These are phyloP conservation scores for Anastatica hierochuntica DNA, from an alignment of 345 rosid species.

Conservation along the genomic window DNA sequence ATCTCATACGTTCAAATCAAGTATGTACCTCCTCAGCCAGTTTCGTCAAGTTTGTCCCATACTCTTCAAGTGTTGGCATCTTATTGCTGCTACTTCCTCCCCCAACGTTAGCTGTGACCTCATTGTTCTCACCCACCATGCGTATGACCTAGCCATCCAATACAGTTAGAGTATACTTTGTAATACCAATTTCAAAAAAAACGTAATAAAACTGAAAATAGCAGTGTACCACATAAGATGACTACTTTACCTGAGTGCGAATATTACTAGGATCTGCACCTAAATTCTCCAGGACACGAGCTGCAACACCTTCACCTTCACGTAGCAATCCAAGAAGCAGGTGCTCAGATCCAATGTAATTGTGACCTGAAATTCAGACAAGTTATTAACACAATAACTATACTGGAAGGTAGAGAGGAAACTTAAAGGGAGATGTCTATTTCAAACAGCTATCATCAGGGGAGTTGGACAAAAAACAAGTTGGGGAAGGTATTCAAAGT, in stretches of 20 bases:
- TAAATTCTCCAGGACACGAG: conserved; percentile 86
- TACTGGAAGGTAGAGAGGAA: too few relatives aligned
- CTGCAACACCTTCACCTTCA: conserved; percentile 94
- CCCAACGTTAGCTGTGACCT: conserved; percentile 25
- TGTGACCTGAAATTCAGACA: conserved; percentile 51
- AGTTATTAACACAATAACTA: background rate
- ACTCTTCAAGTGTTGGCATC: background rate
- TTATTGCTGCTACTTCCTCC: background rate
- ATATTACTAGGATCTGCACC: conserved; percentile 86
- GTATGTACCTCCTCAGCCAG: background rate
- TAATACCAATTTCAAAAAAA: too few relatives aligned
- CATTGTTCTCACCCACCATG: conserved; percentile 88
- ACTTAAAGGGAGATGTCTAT: too few relatives aligned
- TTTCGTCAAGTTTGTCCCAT: background rate
- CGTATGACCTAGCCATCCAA: conserved; percentile 52
- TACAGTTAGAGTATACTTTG: too few relatives aligned
- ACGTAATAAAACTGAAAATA: too few relatives aligned
- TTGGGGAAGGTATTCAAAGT: too few relatives aligned
- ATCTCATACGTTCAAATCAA: too few relatives aligned
- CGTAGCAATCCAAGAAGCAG: conserved; percentile 83
- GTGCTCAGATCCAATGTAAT: conserved; percentile 91
- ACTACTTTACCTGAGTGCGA: conserved; percentile 61
- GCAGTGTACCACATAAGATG: too few relatives aligned
- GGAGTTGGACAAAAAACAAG: too few relatives aligned
- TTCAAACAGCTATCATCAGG: too few relatives aligned